phyloP scores from a whole-genome alignment of 2,329 filamentous ascomycete genomes.

The Pseudogymnoascus sp. region DNA sequence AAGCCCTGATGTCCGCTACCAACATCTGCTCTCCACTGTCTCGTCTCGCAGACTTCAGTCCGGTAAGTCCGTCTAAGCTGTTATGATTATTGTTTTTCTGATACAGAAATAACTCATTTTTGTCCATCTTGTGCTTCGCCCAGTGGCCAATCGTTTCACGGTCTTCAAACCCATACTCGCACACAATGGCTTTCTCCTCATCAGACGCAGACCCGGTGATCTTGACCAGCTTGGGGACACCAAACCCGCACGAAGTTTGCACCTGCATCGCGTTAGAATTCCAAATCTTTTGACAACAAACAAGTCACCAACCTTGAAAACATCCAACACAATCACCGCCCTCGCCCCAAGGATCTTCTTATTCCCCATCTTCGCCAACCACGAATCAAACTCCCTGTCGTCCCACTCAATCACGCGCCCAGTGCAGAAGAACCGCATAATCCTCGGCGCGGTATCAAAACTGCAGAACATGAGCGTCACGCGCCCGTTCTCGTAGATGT shows the following conservation, averaged over 20 bases:
- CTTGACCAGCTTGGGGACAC: slow-evolving; percentile 43
- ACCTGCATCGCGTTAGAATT: slow-evolving; percentile 27
- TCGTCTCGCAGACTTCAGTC: slow-evolving; percentile 43
- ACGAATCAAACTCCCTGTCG: slow-evolving; percentile 37
- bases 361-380: slow-evolving; percentile 37
- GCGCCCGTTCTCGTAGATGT: slow-evolving; percentile 68
- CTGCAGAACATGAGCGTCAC: slow-evolving; percentile 67
- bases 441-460: slow-evolving; percentile 50
- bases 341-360: slow-evolving; percentile 40
- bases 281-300: neutral
- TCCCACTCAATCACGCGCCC: slow-evolving; percentile 52
- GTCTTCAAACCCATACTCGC: slow-evolving; percentile 36
- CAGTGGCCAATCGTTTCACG: slow-evolving; percentile 47
- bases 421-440: slow-evolving; percentile 55
- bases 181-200: slow-evolving; percentile 23
- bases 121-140: slow-evolving; percentile 39
- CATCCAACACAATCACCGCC: slow-evolving; percentile 51
- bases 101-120: slow-evolving; percentile 44
- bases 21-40: slow-evolving; percentile 39
- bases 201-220: slow-evolving; percentile 18
- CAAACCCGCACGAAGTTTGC: slow-evolving; percentile 59
- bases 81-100: slow-evolving; percentile 44
- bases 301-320: slow-evolving; percentile 42
- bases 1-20: slow-evolving; percentile 29
- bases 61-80: slow-evolving; percentile 52